Evolutionary conservation across 129 eudicot species (phyloP), one percentile per base, ranked within the genome.

Genomic region (Ambrosia trifida): DNA sequence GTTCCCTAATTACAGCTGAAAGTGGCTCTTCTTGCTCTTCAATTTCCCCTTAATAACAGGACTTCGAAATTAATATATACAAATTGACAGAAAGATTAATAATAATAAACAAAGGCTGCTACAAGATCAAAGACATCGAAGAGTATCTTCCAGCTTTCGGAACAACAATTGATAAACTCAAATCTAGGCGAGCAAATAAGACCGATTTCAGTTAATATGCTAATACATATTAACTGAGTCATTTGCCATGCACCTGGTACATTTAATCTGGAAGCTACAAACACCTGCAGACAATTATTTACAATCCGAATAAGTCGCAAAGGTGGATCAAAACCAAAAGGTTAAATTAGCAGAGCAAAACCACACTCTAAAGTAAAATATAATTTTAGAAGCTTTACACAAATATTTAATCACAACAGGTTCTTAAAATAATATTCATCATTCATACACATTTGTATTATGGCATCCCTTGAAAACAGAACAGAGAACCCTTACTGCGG

Each of bases 221-320:
- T 31, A 54, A 20, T 36, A 16, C 10, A 50, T 69, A 32, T 14
- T 66, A 93, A 96, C 95, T 90, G 97, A 32, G 99, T 97, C 99
- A 94, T 94, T 85, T 94, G 99, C 99, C 99, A 94, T 74, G 99
- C 99, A 78, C 97, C 99, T 35, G 99, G 99, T 70, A 94, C 99
- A 78, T 94, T 94, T 81, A 94, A 75, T 78, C 97, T 87, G 10
- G 99, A 94, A 74, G 97, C 99, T 62, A 94, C 99, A 57, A 94
- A 94, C 44, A 94, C 97, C 98, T 93, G 88, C 56, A 86, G 64
- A 44, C 72, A 59, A 72, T 52, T 11, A 49, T 68, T 14, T 7
- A 28, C 72, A 49, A 31, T 47, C 52, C 52, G 4, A 30, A 38
- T 36, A 53, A 78, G 5, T 16, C 8, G 9, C 3, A 63, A 6